phyloP scores from a whole-genome alignment of 148 eudicot species.

The Nepenthes gracilis region DNA sequence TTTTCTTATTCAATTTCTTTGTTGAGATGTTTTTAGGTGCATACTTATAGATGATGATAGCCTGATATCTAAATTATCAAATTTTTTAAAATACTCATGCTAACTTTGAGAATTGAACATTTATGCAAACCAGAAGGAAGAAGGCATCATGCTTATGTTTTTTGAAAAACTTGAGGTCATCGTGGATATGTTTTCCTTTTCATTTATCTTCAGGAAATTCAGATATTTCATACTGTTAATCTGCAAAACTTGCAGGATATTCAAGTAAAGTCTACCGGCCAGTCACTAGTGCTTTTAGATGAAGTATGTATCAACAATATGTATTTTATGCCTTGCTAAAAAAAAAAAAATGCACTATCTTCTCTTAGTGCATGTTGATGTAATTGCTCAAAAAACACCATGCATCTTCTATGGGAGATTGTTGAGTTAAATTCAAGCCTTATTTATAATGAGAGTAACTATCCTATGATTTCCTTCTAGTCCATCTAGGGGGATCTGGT shows the following conservation, averaged over 20 bases:
- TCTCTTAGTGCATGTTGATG: not conserved
- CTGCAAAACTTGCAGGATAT: conserved; percentile 51
- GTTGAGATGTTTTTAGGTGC: too few species aligned
- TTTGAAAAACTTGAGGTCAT: not conserved
- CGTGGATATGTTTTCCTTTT: not conserved
- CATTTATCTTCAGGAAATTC: not conserved
- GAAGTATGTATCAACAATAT: conserved; percentile 59
- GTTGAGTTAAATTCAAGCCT: too few species aligned
- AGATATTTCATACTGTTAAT: conserved; percentile 9
- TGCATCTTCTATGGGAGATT: not conserved
- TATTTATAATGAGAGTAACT: too few species aligned
- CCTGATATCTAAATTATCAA: too few species aligned
- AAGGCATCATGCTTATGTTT: not conserved
- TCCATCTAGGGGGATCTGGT: too few species aligned
- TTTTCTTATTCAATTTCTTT: too few species aligned
- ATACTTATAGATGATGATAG: too few species aligned
- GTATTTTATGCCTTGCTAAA: not conserved
- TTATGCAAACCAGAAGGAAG: too few species aligned
- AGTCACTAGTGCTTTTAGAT: conserved; percentile 83
- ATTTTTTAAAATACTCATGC: too few species aligned
- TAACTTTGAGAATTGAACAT: too few species aligned
- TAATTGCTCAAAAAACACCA: not conserved
- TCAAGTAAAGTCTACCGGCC: conserved; percentile 53
- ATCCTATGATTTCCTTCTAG: too few species aligned
- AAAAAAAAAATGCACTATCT: not conserved